Percentiles rank a stretch among this genome's conserved stretches.
phyloP scores from a whole-genome alignment of 805 yeast species.

The Kuraishia piskuri region DNA sequence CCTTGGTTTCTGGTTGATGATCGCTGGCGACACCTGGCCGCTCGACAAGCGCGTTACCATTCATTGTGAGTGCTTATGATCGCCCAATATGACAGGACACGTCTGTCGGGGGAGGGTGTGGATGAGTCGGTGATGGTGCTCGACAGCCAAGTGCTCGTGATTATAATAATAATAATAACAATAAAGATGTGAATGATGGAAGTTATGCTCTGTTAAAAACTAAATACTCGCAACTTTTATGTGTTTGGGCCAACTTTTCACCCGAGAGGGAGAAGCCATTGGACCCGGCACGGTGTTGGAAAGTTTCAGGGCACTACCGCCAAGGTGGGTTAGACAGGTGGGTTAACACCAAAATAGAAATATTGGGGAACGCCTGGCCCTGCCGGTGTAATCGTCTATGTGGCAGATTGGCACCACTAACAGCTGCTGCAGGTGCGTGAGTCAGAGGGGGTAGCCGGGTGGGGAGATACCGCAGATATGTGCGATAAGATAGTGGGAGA shows the following conservation, averaged over 20 bases:
- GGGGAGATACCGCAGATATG: neutral
- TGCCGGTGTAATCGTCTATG: neutral
- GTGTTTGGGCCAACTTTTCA: neutral
- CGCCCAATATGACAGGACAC: neutral
- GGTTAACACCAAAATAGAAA: neutral
- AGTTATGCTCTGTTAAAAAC: too few species aligned
- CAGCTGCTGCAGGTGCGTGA: neutral
- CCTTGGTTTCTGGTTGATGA: neutral
- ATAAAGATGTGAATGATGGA: too few species aligned
- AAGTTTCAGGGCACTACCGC: neutral
- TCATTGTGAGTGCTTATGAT: neutral
- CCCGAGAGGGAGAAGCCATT: neutral
- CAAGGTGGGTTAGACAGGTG: neutral
- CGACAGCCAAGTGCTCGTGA: neutral
- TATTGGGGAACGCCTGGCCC: neutral
- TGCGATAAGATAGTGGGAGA: neutral
- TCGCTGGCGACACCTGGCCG: neutral
- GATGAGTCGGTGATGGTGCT: too few species aligned
- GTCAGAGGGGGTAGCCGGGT: neutral
- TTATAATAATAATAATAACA: too few species aligned
- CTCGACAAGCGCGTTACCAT: neutral
- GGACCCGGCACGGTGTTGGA: too few species aligned
- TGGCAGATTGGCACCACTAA: neutral
- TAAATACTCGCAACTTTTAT: neutral
- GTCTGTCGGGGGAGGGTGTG: neutral